Conservation (phyloP, 2,329 filamentous ascomycete species). For the Penicillium sp. region DNA sequence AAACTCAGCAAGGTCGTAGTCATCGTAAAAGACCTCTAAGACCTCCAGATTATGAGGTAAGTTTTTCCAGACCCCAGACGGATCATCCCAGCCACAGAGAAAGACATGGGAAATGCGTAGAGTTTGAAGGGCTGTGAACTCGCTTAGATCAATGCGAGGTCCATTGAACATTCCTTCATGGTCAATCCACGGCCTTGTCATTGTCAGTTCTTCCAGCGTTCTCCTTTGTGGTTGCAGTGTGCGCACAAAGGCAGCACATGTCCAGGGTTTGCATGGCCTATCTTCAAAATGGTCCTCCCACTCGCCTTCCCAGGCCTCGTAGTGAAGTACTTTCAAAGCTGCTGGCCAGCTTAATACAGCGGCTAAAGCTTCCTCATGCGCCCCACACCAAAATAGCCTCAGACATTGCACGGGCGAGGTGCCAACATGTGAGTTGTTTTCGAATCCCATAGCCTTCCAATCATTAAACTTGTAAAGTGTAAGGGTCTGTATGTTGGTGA, state of each 20-base stretch:
- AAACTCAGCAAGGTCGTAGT: not conserved
- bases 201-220: constrained; percentile 7
- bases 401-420: constrained; percentile 10
- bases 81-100: constrained; percentile 3
- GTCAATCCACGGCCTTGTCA: not conserved
- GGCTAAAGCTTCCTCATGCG: constrained; percentile 15
- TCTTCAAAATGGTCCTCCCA: constrained; percentile 8
- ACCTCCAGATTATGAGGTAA: constrained; percentile 10
- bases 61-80: not conserved
- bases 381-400: constrained; percentile 12
- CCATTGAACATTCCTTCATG: constrained; percentile 10
- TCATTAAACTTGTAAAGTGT: constrained; percentile 6
- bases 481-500: constrained; percentile 1
- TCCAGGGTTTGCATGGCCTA: constrained; percentile 5
- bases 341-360: constrained; percentile 15
- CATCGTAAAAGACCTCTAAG: constrained; percentile 14
- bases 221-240: constrained; percentile 8
- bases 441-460: constrained; percentile 2
- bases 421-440: constrained; percentile 7
- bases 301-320: constrained; percentile 12
- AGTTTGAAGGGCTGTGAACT: constrained; percentile 6
- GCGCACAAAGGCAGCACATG: constrained; percentile 15
- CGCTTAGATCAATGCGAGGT: constrained; percentile 9
- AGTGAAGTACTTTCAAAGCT: constrained; percentile 15
- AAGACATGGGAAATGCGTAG: constrained; percentile 13